These are phyloP conservation scores for Apiotrichum veenhuisii DNA, from an alignment of 1,284 basidiomycete genomes.

Conservation along the genomic window DNA sequence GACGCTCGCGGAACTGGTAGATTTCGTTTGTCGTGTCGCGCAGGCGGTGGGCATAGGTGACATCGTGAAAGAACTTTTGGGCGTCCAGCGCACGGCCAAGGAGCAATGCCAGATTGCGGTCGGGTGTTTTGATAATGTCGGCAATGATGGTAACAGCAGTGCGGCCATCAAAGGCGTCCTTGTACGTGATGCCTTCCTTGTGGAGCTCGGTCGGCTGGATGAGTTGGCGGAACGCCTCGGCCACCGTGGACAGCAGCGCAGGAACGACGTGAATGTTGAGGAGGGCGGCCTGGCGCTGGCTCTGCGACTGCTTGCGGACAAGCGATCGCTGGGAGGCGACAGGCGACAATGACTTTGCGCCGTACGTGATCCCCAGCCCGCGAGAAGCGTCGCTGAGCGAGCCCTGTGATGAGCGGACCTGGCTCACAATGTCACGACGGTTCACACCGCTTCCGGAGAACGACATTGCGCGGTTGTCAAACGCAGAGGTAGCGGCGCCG, in stretches of 20 bases:
- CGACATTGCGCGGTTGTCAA: slow-evolving; percentile 44
- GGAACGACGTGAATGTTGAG: slow-evolving; percentile 72
- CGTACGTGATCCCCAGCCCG: slow-evolving; percentile 4
- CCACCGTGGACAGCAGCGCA: slow-evolving; percentile 88
- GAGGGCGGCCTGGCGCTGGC: slow-evolving; percentile 33
- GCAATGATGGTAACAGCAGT: slow-evolving; percentile 95
- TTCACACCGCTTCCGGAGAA: slow-evolving; percentile 42
- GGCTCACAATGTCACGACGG: slow-evolving; percentile 33
- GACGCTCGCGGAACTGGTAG: slow-evolving; percentile 72
- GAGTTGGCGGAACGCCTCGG: slow-evolving; percentile 83
- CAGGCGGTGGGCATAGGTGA: slow-evolving; percentile 95
- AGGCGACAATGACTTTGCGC: slow-evolving; percentile 27
- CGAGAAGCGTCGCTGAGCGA: slow-evolving; percentile 20
- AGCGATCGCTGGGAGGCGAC: slow-evolving; percentile 37
- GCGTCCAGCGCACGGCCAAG: slow-evolving; percentile 92
- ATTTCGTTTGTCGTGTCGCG: slow-evolving; percentile 84
- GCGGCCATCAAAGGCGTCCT: slow-evolving; percentile 91
- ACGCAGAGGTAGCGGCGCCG: slow-evolving; percentile 28
- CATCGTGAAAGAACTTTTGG: slow-evolving; percentile 99
- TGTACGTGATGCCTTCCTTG: slow-evolving; percentile 95
- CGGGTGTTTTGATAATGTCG: slow-evolving; percentile 96
- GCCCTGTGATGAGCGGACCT: slow-evolving; percentile 33
- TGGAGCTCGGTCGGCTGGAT: slow-evolving; percentile 72
- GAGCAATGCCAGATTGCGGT: slow-evolving; percentile 89
- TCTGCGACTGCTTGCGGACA: slow-evolving; percentile 23